These are phyloP conservation scores for Gonium pectorale DNA, from an alignment of 139 green algal species.

Conservation along the genomic window DNA sequence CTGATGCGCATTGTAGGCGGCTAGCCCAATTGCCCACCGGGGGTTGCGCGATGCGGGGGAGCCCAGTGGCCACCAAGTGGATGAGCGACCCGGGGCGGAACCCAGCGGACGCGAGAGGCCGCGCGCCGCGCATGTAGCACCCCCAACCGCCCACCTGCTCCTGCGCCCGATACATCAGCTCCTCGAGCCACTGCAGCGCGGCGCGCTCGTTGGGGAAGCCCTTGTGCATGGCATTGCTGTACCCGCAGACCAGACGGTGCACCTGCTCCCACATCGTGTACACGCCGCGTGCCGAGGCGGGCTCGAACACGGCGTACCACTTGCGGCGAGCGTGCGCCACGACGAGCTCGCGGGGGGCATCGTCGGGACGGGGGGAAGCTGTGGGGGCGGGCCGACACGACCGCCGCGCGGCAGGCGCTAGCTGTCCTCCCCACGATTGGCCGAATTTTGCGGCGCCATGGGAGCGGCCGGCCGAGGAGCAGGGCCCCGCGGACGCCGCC, in stretches of 20 bases:
- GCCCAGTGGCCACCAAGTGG: not conserved
- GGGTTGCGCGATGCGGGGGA: not conserved
- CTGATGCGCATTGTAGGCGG: not conserved
- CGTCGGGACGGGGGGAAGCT: not conserved
- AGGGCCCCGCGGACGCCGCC: not conserved
- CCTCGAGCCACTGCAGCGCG: conserved; percentile 3
- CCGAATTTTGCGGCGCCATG: not conserved
- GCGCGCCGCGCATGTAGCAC: not conserved
- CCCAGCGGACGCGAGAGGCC: too few species aligned
- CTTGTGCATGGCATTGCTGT: not conserved
- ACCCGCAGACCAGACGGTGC: not conserved
- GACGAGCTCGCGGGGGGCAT: not conserved
- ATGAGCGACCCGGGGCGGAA: not conserved
- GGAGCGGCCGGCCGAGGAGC: not conserved
- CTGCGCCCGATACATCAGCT: not conserved
- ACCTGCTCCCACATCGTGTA: conserved; percentile 10
- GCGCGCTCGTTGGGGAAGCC: conserved; percentile 9
- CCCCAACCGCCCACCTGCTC: not conserved
- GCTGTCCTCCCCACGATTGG: not conserved
- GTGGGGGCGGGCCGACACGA: not conserved
- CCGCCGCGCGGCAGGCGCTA: too few species aligned
- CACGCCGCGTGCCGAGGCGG: not conserved
- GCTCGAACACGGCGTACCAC: conserved; percentile 14
- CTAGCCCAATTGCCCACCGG: not conserved
- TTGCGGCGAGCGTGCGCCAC: conserved; percentile 2